Percentiles rank a stretch among this genome's conserved stretches.
phyloP scores from a whole-genome alignment of 352 stramenopile species.

The Thalassiosira livingstoniorum region DNA sequence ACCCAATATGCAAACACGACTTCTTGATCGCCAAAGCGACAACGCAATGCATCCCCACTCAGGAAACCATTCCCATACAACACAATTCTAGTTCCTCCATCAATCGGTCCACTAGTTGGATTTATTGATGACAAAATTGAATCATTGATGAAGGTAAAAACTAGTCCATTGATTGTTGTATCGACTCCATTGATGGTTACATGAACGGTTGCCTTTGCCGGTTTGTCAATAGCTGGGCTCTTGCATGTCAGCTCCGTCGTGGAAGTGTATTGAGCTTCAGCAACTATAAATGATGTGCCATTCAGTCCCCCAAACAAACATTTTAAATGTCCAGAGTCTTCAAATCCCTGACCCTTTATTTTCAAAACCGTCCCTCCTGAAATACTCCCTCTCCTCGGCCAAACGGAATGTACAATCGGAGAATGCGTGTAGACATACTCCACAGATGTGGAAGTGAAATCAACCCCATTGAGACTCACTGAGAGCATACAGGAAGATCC shows the following conservation, averaged over 20 bases:
- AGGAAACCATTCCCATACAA: constrained; percentile 60
- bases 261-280: constrained; percentile 35
- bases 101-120: constrained; percentile 35
- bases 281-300: constrained; percentile 10
- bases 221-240: constrained; percentile 24
- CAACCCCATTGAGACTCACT: constrained; percentile 52
- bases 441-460: constrained; percentile 30
- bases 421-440: constrained; percentile 50
- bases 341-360: constrained; percentile 47
- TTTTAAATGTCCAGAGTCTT: constrained; percentile 36
- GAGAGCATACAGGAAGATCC: constrained; percentile 25
- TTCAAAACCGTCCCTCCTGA: constrained; percentile 34
- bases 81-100: constrained; percentile 48
- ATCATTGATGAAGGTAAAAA: constrained; percentile 47
- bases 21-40: constrained; percentile 69
- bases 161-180: constrained; percentile 29
- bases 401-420: constrained; percentile 38
- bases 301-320: constrained; percentile 34
- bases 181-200: constrained; percentile 63
- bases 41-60: constrained; percentile 56
- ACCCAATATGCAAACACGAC: constrained; percentile 58
- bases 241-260: constrained; percentile 32
- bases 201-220: constrained; percentile 23
- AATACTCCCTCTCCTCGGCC: constrained; percentile 39
- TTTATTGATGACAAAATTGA: constrained; percentile 35